Evolutionary conservation across 148 eudicot genomes (phyloP), one percentile per base, ranked within the genome.

Genomic region (Dianthus caryophyllus): DNA sequence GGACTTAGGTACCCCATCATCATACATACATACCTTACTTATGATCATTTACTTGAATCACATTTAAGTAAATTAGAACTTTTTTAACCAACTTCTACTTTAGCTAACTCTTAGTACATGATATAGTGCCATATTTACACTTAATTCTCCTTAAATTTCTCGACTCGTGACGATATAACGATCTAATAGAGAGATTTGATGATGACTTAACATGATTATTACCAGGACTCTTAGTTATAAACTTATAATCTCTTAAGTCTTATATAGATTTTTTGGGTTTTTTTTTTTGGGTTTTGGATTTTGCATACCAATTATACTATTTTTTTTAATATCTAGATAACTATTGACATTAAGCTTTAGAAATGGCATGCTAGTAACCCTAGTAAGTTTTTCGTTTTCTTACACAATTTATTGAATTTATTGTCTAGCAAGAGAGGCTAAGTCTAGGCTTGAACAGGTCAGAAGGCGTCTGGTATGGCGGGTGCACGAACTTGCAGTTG

Each of bases 401-500:
- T 59, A 20, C 56, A 60, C 21, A 8, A 29, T 25, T 30, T 5
- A 59, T 44, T 50, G 30, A 58, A 59, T 53, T 53, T 21, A 41
- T 44, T 44, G 66, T 11, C 57, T 78, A 89, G 66, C 81, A 81
- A 39, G 79, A 80, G 73, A 85, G 84, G 79, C 95, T 81, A 75
- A 83, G 81, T 44, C 66, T 75, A 53, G 79, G 76, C 36, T 81
- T 79, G 70, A 84, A 72, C 39, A 80, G 64, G 62, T 46, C 59
- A n/a, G 84, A 62, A 77, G 77, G 68, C 31, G 26, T 78, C 20
- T 79, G 84, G 36, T 87, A 84, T 25, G 80, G 81, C 22, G 90
- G 88, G 76, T 88, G 97, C 80, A 87, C 64, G 66, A 87, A 91
- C 71, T 91, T 91, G 86, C 97, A 91, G 72, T 88, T 88, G 2